Evolutionary conservation across 1,139 yeast species (phyloP), one percentile per base, ranked within the genome.

Genomic region (Hemisphaericaspora subhashii): DNA sequence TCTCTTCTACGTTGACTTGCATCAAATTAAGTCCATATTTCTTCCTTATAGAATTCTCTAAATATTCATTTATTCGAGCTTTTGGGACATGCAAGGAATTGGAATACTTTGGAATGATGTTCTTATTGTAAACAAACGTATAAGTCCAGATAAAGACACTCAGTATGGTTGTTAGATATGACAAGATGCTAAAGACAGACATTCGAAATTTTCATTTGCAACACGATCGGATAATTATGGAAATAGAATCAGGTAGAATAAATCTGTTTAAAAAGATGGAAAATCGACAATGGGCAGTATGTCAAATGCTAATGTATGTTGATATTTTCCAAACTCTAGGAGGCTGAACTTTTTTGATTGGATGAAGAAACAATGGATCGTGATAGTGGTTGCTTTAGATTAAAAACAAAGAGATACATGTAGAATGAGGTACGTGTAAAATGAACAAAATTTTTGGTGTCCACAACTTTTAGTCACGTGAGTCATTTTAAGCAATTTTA

Each of bases 21-120:
- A 51, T 44, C 27, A 63, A 45, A 12, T 45, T 40, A 11, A 51
- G 36, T 10, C 52, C 50, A 40, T 49, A 50, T 23, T 33, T 36
- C 20, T 40, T 38, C 37, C 48, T 51, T 41, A 55, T 35, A n/a
- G 47, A 39, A 2, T 36, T 31, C 9, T 40, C 42, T 33, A 61
- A 39, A 23, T 50, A 47, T 4, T 41, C 47, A 42, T 64, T 63
- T 45, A 66, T 57, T 14, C 55, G 49, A 3, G 38, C 28, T 36
- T 53, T 47, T 33, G 57, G 49, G n/a, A 57, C 44, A 24, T 43
- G 40, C 23, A 47, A 42, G 33, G 48, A 46, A 31, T 49, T 50
- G 3, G 64, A 49, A 37, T 57, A 58, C 32, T 50, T 46, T 31
- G 53, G 62, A 17, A 64, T 38, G 4, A 64, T 40, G 21, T 56